Percentiles rank a stretch among this genome's conserved stretches.
These are phyloP conservation scores for Penicillium desertorum DNA, from an alignment of 495 filamentous ascomycete species.

Conservation along the genomic window DNA sequence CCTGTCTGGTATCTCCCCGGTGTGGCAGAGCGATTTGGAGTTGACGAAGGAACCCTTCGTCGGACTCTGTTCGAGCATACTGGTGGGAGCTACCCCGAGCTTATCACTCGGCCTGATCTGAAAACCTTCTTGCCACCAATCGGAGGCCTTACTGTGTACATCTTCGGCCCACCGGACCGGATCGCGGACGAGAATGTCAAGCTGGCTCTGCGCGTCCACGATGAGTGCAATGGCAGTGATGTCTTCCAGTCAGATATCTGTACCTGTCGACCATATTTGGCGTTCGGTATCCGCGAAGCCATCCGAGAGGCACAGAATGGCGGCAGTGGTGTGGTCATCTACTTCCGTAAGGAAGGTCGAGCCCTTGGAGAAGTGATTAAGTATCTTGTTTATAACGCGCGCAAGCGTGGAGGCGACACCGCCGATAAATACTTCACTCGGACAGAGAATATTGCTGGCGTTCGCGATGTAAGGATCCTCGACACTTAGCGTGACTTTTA, in stretches of 20 bases:
- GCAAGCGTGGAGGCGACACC: conserved; percentile 74
- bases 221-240: conserved; percentile 97
- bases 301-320: conserved; percentile 95
- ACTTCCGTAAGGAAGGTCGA: conserved; percentile 97
- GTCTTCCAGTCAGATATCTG: conserved; percentile 99
- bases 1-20: conserved; percentile 96
- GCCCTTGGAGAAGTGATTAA: conserved; percentile 98
- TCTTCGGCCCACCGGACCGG: conserved; percentile 91
- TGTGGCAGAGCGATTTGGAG: conserved; percentile 91
- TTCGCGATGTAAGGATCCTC: conserved; percentile 58
- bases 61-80: conserved; percentile 92
- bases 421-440: conserved; percentile 97
- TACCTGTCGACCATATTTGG: conserved; percentile 94
- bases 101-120: conserved; percentile 90
- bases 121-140: conserved; percentile 96
- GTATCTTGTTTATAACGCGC: conserved; percentile 94
- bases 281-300: conserved; percentile 94
- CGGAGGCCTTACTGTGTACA: conserved; percentile 93
- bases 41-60: conserved; percentile 85
- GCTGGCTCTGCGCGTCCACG: conserved; percentile 88
- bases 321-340: conserved; percentile 94
- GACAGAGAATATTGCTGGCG: conserved; percentile 95
- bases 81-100: conserved; percentile 86
- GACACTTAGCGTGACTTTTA: not conserved
- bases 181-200: conserved; percentile 85